Evolutionary conservation across 139 green algal species (phyloP), one percentile per base, ranked within the genome.

Genomic region (Deuterostichococcus epilithicus): DNA sequence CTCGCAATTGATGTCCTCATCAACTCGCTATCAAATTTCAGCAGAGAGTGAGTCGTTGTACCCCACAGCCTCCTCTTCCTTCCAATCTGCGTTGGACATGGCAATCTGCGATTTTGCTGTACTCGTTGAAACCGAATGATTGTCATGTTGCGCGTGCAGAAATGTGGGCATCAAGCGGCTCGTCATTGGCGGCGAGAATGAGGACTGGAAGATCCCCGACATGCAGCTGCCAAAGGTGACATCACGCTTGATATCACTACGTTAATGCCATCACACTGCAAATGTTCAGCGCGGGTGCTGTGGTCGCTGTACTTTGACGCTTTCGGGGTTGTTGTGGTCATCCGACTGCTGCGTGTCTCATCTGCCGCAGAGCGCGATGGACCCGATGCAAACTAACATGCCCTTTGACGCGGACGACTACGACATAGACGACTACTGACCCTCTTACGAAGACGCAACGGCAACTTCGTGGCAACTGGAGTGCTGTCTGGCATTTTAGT

Each of bases 1-100:
- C 72, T 97, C 67, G 87, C 87, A 2, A 78, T 97, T 42, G 94
- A 97, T 73, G 72, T 95, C 28, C 84, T 97, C n/a, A 86, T 97
- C 78, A 97, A 97, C 78, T 85, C 82, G 68, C 74, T 97, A 22
- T 60, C 82, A 33, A 89, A 85, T n/a, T 94, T 95, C 78, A 93
- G 85, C 60, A 47, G 74, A 34, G 89, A 97, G 73, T 83, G 38
- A 78, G 78, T 72, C 15, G 26, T 2, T 33, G n/a, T 5, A 2
- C 30, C 68, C 73, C 5, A 25, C 20, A 30, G 33, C 15, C 35
- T 45, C 15, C 63, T 68, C 30, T 58, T 8, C 15, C n/a, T 33
- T 42, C 71, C 34, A 5, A 44, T 44, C 5, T n/a, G 13, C 0
- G 28, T 22, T 0, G 32, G 8, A 36, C 33, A 8, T 34, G n/a